Conservation (phyloP, 169 alveolate species). For the Cryptosporidium viatorum region DNA sequence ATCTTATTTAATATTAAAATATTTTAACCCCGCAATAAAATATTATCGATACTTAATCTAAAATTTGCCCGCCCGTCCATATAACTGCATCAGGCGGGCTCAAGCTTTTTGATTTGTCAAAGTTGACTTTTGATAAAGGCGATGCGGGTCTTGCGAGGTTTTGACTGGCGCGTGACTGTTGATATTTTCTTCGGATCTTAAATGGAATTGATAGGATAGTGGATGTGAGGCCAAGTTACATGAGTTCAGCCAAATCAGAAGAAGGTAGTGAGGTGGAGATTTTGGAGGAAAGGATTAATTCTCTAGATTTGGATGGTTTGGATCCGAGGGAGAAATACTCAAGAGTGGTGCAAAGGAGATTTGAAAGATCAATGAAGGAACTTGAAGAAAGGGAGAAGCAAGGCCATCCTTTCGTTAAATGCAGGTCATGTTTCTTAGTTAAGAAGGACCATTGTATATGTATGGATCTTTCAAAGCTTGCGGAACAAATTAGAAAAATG, state of each 20-base stretch:
- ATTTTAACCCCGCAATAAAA: background rate
- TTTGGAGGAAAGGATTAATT: background rate
- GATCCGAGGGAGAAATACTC: conserved; percentile 54
- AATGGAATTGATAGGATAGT: background rate
- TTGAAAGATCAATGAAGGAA: conserved; percentile 31
- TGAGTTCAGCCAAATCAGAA: background rate
- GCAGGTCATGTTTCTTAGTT: conserved; percentile 37
- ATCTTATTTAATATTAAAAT: background rate
- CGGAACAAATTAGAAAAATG: background rate
- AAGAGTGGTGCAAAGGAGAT: conserved; percentile 28
- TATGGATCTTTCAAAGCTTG: background rate
- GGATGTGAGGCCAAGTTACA: background rate
- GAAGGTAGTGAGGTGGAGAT: background rate
- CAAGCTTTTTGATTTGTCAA: background rate
- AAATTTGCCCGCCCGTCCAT: background rate
- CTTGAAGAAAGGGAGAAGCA: conserved; percentile 8
- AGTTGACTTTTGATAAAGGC: background rate
- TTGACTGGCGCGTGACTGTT: background rate
- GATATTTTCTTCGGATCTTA: background rate
- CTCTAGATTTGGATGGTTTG: conserved; percentile 25
- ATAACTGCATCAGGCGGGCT: background rate
- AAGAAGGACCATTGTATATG: conserved; percentile 57
- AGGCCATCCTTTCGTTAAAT: conserved; percentile 15
- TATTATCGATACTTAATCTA: background rate
- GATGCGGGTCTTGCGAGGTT: background rate